Conservation (phyloP, 164 flowering plant genomes). For the Vitis cinerea region DNA sequence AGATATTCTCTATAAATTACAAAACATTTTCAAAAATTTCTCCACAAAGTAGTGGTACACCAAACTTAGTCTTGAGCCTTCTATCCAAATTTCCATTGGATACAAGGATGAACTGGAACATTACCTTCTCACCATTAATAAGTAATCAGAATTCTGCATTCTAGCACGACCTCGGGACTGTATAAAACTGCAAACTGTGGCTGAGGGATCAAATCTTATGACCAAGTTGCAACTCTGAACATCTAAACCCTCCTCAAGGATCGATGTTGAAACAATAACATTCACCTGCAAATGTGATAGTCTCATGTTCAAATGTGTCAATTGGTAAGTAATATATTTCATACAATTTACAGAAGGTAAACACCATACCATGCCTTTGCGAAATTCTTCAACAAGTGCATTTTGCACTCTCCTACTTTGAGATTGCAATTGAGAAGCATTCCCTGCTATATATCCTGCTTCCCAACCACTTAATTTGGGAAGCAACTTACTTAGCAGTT, state of each 20-base stretch:
- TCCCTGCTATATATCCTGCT: conserved; percentile 66
- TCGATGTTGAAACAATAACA: conserved; percentile 83
- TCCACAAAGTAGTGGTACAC: too few relatives aligned
- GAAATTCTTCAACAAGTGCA: conserved; percentile 69
- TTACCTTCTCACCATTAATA: conserved; percentile 70
- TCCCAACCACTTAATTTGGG: conserved; percentile 52
- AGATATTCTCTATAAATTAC: too few relatives aligned
- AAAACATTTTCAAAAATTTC: too few relatives aligned
- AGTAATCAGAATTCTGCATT: conserved; percentile 73
- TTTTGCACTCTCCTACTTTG: conserved; percentile 69
- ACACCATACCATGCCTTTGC: conserved; percentile 56
- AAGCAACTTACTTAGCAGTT: conserved; percentile 47
- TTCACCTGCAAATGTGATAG: conserved; percentile 54
- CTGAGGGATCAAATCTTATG: conserved; percentile 81
- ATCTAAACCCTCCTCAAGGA: conserved; percentile 95
- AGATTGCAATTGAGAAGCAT: conserved; percentile 38
- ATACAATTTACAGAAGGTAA: neutral
- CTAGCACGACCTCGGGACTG: conserved; percentile 96
- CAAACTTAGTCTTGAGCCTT: too few relatives aligned
- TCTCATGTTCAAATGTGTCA: neutral
- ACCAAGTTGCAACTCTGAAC: conserved; percentile 94
- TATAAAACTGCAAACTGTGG: conserved; percentile 77
- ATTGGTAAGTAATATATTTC: neutral
- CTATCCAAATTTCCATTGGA: too few relatives aligned
- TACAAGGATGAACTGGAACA: neutral